Percentiles rank a stretch among this genome's conserved stretches.
These are phyloP conservation scores for Cicer pinnatifidum DNA, from an alignment of 306 rosid genomes.

Conservation along the genomic window DNA sequence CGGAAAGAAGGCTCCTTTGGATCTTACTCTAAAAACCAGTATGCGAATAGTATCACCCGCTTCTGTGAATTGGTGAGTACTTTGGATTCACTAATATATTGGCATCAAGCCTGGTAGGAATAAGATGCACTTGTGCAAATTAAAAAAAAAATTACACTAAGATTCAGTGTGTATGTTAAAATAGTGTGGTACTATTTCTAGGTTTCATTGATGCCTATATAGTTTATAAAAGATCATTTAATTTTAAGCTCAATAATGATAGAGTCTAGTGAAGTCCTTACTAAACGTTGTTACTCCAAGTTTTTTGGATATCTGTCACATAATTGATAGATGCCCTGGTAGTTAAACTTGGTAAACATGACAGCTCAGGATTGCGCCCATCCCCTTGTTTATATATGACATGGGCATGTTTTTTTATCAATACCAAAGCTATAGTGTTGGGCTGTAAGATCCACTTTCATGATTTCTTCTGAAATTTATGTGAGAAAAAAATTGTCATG, in stretches of 20 bases:
- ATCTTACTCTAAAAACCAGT: slow-evolving; percentile 84
- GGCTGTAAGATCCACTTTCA: slow-evolving; percentile 4
- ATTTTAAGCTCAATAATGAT: slow-evolving; percentile 17
- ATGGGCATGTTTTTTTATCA: neutral
- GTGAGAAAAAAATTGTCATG: slow-evolving; percentile 27
- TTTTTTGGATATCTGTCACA: slow-evolving; percentile 17
- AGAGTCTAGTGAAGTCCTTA: slow-evolving; percentile 34
- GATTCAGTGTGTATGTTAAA: slow-evolving; percentile 21
- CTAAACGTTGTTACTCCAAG: slow-evolving; percentile 8
- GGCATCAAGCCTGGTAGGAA: slow-evolving; percentile 25
- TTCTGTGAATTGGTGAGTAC: slow-evolving; percentile 65
- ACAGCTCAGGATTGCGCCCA: neutral
- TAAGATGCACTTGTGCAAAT: slow-evolving; percentile 22
- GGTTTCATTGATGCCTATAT: slow-evolving; percentile 22
- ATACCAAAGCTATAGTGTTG: neutral
- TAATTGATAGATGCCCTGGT: slow-evolving; percentile 2
- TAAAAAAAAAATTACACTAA: slow-evolving; percentile 29
- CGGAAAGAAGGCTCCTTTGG: slow-evolving; percentile 81
- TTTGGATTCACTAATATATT: slow-evolving; percentile 29
- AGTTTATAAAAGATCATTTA: neutral
- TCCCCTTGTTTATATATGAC: neutral
- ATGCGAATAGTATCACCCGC: slow-evolving; percentile 71
- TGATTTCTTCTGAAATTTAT: slow-evolving; percentile 1
- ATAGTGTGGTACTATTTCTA: neutral
- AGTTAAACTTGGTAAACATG: slow-evolving; percentile 6